phyloP scores from a whole-genome alignment of 352 stramenopile genomes.

The Blastocystis sp. region DNA sequence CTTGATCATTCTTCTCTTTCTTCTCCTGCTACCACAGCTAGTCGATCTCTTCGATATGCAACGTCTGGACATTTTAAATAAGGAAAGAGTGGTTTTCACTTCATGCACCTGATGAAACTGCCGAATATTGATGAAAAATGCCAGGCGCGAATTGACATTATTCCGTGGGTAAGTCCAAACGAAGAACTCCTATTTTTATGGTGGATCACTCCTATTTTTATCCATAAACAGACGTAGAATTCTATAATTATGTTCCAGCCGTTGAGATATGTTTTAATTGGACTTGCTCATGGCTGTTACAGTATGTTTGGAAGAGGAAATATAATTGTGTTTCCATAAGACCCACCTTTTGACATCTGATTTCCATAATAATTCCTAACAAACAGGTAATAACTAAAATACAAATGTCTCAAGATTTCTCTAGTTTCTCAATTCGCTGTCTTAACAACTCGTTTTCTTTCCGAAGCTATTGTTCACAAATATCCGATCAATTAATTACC shows the following conservation, averaged over 20 bases:
- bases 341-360: not conserved
- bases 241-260: too few relatives aligned
- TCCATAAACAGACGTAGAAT: too few relatives aligned
- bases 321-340: not conserved
- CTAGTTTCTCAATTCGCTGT: not conserved
- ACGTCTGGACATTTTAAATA: constrained; percentile 27
- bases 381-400: not conserved
- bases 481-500: not conserved
- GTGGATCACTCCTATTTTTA: not conserved
- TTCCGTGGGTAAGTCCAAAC: not conserved
- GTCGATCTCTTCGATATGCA: constrained; percentile 3
- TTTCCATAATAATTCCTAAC: not conserved
- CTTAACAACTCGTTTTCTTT: constrained; percentile 29
- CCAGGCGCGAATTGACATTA: not conserved
- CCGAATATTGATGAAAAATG: too few relatives aligned
- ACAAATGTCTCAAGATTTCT: constrained; percentile 11
- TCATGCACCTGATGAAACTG: not conserved
- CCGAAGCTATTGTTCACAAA: constrained; percentile 7
- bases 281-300: not conserved
- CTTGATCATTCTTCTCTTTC: constrained; percentile 15
- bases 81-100: not conserved
- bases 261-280: not conserved
- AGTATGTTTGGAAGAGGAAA: not conserved
- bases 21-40: not conserved
- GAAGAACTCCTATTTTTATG: not conserved